These are phyloP conservation scores for Magnolia kwangsiensis DNA, from an alignment of 164 flowering plant species.

Conservation along the genomic window DNA sequence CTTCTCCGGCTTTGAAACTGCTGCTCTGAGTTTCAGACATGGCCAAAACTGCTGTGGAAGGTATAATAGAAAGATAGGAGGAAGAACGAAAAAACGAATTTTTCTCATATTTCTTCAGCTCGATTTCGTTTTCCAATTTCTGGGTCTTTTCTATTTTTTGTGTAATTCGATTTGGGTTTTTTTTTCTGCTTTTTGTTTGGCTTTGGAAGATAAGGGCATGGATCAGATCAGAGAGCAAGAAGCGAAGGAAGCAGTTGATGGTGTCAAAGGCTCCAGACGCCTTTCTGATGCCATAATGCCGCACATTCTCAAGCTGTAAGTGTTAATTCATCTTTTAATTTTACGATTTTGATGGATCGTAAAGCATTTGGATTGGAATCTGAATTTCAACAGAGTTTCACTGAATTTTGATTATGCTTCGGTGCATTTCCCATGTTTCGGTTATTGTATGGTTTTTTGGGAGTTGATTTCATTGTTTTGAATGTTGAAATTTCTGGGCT, in stretches of 20 bases:
- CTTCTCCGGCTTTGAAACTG: neutral
- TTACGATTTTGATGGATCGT: neutral
- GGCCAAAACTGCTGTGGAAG: neutral
- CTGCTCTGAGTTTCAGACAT: neutral
- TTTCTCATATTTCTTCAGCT: neutral
- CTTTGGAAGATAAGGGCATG: neutral
- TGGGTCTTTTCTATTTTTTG: neutral
- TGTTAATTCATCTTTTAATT: conserved; percentile 3
- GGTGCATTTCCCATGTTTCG: neutral
- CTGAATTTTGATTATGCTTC: neutral
- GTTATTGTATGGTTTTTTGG: neutral
- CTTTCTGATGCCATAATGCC: conserved; percentile 53
- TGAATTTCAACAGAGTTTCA: neutral
- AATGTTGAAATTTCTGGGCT: too few species aligned
- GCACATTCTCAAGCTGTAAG: conserved; percentile 70
- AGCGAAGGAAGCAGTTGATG: conserved; percentile 28
- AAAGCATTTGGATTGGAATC: neutral
- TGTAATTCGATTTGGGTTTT: neutral
- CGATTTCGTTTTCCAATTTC: neutral
- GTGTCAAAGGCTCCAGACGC: conserved; percentile 10
- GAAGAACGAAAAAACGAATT: neutral
- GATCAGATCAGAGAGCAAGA: conserved; percentile 18
- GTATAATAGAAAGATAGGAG: neutral
- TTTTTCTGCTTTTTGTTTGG: neutral
- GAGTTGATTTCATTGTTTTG: neutral